Conservation (phyloP, 1,284 basidiomycete species). For the Omphalotus olearius region DNA sequence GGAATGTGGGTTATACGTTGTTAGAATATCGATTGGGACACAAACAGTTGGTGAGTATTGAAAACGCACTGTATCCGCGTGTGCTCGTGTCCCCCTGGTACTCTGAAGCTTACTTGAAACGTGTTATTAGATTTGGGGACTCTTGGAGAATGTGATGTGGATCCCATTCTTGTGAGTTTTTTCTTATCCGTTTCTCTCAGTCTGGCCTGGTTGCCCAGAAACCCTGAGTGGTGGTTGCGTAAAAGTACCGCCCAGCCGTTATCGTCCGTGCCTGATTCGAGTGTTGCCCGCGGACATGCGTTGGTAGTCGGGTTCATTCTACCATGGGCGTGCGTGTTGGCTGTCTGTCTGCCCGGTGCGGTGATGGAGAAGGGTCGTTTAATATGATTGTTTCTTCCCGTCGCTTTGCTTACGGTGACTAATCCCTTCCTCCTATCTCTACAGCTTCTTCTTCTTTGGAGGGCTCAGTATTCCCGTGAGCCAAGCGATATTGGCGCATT, state of each 20-base stretch:
- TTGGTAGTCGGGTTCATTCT: too few relatives aligned
- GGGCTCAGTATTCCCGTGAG: slow-evolving; percentile 73
- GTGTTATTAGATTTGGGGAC: slow-evolving; percentile 29
- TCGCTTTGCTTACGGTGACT: background rate
- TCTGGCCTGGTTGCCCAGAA: background rate
- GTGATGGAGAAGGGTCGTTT: background rate
- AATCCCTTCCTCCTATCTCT: background rate
- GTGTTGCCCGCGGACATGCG: too few relatives aligned
- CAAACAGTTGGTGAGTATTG: slow-evolving; percentile 40
- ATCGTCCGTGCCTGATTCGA: background rate
- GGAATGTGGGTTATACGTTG: slow-evolving; percentile 71
- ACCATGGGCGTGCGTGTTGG: background rate
- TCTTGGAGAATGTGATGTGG: slow-evolving; percentile 71
- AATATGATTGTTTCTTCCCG: background rate
- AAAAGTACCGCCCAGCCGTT: background rate
- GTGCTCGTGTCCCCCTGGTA: background rate
- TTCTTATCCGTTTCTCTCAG: background rate
- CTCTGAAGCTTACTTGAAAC: slow-evolving; percentile 1
- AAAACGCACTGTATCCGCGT: too few relatives aligned
- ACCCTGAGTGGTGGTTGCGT: background rate
- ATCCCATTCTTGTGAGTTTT: slow-evolving; percentile 73
- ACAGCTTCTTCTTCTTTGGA: slow-evolving; percentile 81
- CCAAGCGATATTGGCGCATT: slow-evolving; percentile 75
- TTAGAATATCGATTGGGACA: slow-evolving; percentile 75
- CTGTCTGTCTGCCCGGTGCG: background rate